Base-by-base conservation (phyloP, 176 grass and related monocot genomes). In the Aegilops tauschii region DNA sequence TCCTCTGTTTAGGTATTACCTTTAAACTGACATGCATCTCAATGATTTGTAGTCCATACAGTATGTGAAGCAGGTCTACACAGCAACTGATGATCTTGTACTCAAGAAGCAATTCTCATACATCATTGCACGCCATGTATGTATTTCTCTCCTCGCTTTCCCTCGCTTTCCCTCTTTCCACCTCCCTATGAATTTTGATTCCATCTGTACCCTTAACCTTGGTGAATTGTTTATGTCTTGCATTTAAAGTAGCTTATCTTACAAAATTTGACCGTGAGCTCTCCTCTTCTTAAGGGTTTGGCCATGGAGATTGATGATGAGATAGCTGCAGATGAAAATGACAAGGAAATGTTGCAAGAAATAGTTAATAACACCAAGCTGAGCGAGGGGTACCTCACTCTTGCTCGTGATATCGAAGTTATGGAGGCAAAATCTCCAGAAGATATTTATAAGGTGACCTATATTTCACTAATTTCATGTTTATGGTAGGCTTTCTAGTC, bases 371-470 rank as follows among this genome's bases (percentile, higher is more conserved):
- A 99, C 89, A 86, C 80, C 50, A 99, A 91, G 69, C 40, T 99
- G 76, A 96, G 92, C 69, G 94, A 96, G 73, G 97, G 94, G 16
- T 96, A 99, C 73, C 90, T 96, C 65, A 92, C 94, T 76, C 97
- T 99, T 89, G 97, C 97, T 81, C 92, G 94, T 9, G 97, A 99
- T 83, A 94, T 99, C 81, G 97, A 99, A 80, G 97, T 99, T 64
- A 99, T 99, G 97, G 97, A 99, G 80, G 80, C 94, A 8, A 99
- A 99, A 80, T 96, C 97, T 87, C 97, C 97, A 10, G 97, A 99
- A 50, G 97, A 99, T 84, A 99, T 99, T 78, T 99, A 99, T 59
- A 99, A 99, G 97, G 97, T 99, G 8, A 61, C 34, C 13, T n/a
- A 69, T 63, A 63, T 73, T 79, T 92, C 35, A 69, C 79, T 23